Base-by-base conservation (phyloP, 495 filamentous ascomycete genomes). In the Aspergillus egyptiacus region DNA sequence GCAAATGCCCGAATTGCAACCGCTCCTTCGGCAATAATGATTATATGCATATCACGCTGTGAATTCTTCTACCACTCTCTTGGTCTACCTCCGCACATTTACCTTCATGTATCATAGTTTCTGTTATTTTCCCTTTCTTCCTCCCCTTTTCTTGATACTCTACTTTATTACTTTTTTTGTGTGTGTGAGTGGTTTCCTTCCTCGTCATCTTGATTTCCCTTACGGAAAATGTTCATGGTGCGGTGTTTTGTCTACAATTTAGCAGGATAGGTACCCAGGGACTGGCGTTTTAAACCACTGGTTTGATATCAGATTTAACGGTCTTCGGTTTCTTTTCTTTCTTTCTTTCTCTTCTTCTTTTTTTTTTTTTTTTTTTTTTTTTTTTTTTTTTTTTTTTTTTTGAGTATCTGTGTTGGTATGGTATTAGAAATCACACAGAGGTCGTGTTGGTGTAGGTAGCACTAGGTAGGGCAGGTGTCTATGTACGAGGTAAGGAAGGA, bases 1-100 rank as follows among this genome's bases (percentile, higher is more conserved):
- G 93, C 48, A 97, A 97, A 67, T 98, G 93, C 59, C 93, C 93
- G 5, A 91, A 84, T 57, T 98, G 93, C 72, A 85, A 83, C 63
- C 83, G 83, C 64, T 81, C 89, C 2, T 98, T 98, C 60, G 90
- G 91, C 51, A 82, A 81, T 56, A 87, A 83, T 53, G 93, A 98
- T 65, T 79, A 85, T 50, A 89, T 95, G 86, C 72, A 72, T 49
- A 67, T 79, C 51, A 79, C 75, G 38, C 66, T 79, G 23, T 79
- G 60, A 74, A 32, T 32, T 41, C 27, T 18, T 4, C 37, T 25
- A 37, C 44, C 30, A 18, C 48, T 35, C 31, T 45, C 38, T 47
- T 56, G 41, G 45, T 41, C 39, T 46, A 14, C 28, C 38, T 36
- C 20, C 34, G 28, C 47, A 49, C 32, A 41, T 17, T 32, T 36